phyloP scores from a whole-genome alignment of 306 rosid species.

The Ormosia emarginata region DNA sequence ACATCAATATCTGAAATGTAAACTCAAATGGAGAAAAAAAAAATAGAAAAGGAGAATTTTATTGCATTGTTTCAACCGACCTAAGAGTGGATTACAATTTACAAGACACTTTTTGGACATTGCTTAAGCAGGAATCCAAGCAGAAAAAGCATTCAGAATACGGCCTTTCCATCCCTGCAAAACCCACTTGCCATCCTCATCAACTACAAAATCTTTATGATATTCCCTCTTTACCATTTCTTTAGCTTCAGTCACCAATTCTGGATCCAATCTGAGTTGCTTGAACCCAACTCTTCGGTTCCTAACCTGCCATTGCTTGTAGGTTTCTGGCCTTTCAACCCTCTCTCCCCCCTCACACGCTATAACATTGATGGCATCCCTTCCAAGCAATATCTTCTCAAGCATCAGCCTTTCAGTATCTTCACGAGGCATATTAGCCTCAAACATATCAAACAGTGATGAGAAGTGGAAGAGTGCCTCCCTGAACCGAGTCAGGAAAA shows the following conservation, averaged over 20 bases:
- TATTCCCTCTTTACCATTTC: slow-evolving; percentile 48
- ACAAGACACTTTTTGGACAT: background rate
- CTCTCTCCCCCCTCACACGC: slow-evolving; percentile 80
- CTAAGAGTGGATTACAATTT: slow-evolving; percentile 8
- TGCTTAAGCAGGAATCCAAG: slow-evolving; percentile 60
- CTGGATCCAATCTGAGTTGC: slow-evolving; percentile 50
- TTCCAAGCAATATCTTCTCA: slow-evolving; percentile 62
- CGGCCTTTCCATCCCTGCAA: slow-evolving; percentile 89
- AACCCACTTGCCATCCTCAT: slow-evolving; percentile 70
- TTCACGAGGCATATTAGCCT: slow-evolving; percentile 57
- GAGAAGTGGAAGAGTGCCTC: slow-evolving; percentile 79
- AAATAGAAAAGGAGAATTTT: background rate
- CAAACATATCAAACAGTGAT: slow-evolving; percentile 70
- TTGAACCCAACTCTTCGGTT: slow-evolving; percentile 71
- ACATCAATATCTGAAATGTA: background rate
- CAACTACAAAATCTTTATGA: slow-evolving; percentile 62
- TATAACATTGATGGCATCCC: slow-evolving; percentile 67
- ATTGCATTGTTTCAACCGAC: background rate
- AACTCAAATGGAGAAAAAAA: background rate
- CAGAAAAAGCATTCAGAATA: slow-evolving; percentile 57
- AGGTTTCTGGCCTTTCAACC: slow-evolving; percentile 82
- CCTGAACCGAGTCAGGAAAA: slow-evolving; percentile 63
- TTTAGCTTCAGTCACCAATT: slow-evolving; percentile 41
- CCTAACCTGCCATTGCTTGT: slow-evolving; percentile 83
- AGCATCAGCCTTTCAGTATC: slow-evolving; percentile 46